Conservation (phyloP, 2,329 filamentous ascomycete species). For the Didymella pinodella region DNA sequence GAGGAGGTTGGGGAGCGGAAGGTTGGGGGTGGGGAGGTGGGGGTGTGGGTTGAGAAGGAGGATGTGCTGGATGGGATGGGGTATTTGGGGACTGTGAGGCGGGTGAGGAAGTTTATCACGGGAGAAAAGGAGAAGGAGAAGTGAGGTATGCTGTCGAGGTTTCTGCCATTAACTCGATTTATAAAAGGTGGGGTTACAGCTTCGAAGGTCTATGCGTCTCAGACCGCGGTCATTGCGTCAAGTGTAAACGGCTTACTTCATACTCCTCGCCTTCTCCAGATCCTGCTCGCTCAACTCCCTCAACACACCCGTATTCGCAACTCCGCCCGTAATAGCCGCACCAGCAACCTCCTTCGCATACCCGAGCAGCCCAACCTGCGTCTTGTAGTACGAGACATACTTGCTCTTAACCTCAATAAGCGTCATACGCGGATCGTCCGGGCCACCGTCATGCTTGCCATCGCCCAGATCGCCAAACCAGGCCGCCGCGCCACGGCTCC, state of each 20-base stretch:
- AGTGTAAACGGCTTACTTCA: slow-evolving; percentile 23
- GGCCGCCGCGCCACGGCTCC: slow-evolving; percentile 49
- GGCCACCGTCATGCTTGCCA: slow-evolving; percentile 56
- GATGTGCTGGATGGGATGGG: slow-evolving; percentile 38
- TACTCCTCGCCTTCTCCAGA: slow-evolving; percentile 50
- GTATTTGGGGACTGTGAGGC: slow-evolving; percentile 38
- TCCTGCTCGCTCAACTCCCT: slow-evolving; percentile 60
- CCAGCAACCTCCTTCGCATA: slow-evolving; percentile 52
- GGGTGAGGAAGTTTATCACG: slow-evolving; percentile 43
- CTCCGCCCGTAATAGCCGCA: slow-evolving; percentile 50
- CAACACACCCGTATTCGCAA: slow-evolving; percentile 53
- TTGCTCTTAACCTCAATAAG: slow-evolving; percentile 51
- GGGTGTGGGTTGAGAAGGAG: slow-evolving; percentile 36
- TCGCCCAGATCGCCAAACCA: slow-evolving; percentile 63
- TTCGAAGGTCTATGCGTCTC: slow-evolving; percentile 9
- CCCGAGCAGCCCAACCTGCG: slow-evolving; percentile 46
- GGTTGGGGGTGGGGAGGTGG: slow-evolving; percentile 11
- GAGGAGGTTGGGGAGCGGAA: slow-evolving; percentile 19
- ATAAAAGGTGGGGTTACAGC: not conserved
- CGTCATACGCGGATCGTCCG: slow-evolving; percentile 59
- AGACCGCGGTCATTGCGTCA: slow-evolving; percentile 1
- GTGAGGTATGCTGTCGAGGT: not conserved
- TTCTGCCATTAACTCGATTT: not conserved
- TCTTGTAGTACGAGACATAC: slow-evolving; percentile 52
- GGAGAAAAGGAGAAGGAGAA: slow-evolving; percentile 14